Evolutionary conservation across 2,329 filamentous ascomycete genomes (phyloP).

Genomic region (Nothomitra cinnamomea): DNA sequence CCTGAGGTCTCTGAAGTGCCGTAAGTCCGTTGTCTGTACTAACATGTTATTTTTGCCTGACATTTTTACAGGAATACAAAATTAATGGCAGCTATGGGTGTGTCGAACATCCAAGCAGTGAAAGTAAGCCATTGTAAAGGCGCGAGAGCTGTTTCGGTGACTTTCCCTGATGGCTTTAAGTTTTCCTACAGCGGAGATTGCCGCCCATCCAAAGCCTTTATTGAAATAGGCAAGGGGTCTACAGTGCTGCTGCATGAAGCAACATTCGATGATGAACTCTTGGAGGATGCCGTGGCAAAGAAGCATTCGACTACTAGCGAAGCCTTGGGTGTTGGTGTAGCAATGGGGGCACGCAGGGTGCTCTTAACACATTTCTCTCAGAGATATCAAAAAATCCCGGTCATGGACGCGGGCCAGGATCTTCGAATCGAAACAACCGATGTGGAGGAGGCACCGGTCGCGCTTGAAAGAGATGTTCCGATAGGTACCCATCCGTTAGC

Average conservation of each 20-base stretch:
- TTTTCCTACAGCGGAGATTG: conserved; percentile 92
- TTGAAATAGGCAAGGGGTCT: conserved; percentile 49
- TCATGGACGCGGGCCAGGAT: conserved; percentile 25
- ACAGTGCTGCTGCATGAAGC: conserved; percentile 90
- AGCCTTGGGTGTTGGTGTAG: conserved; percentile 57
- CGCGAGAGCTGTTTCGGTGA: conserved; percentile 59
- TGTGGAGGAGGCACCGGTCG: conserved; percentile 8
- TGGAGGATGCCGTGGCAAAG: conserved; percentile 65
- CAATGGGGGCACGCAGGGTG: conserved; percentile 65
- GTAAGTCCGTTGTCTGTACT: not conserved
- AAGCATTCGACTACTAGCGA: conserved; percentile 81
- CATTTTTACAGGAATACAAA: conserved; percentile 8
- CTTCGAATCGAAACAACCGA: conserved; percentile 15
- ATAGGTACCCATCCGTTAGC: conserved; percentile 11
- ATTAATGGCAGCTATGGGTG: conserved; percentile 36
- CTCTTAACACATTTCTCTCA: conserved; percentile 92
- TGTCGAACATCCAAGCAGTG: conserved; percentile 49
- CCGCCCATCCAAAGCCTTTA: conserved; percentile 56
- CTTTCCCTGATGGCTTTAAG: conserved; percentile 66
- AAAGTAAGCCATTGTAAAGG: conserved; percentile 63
- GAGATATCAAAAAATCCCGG: conserved; percentile 64
- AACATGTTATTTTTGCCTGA: conserved; percentile 3
- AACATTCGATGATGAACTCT: conserved; percentile 80
- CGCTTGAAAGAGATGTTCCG: conserved; percentile 10
- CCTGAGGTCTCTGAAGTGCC: not conserved